Percentiles rank a stretch among this genome's conserved stretches.
phyloP scores from a whole-genome alignment of 257 asterid genomes.

The Solanum tarapatanum region DNA sequence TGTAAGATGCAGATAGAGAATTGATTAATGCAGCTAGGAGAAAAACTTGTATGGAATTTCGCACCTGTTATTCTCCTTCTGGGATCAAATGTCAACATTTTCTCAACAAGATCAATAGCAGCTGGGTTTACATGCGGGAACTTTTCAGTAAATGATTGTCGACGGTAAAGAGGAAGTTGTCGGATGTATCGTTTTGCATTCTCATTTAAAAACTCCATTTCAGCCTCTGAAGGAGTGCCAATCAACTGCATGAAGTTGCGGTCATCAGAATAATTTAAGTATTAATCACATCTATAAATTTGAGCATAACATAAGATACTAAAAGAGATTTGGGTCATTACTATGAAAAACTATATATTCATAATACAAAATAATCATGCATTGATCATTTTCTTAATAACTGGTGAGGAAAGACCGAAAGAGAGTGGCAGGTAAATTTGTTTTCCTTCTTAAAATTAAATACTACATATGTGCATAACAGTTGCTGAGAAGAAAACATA shows the following conservation, averaged over 20 bases:
- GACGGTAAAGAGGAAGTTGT: constrained; percentile 64
- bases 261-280: not conserved
- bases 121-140: constrained; percentile 85
- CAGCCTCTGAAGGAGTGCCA: constrained; percentile 92
- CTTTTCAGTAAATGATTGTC: constrained; percentile 75
- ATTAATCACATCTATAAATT: not conserved
- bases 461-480: not conserved
- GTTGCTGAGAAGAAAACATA: not conserved
- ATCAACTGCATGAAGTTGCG: constrained; percentile 45
- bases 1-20: not conserved
- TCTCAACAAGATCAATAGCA: constrained; percentile 87
- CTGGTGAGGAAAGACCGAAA: not conserved
- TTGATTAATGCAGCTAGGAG: not conserved
- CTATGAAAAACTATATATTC: not conserved
- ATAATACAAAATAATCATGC: not conserved
- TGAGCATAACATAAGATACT: not conserved
- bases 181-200: constrained; percentile 83
- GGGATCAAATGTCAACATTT: constrained; percentile 95
- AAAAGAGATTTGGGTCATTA: not conserved
- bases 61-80: constrained; percentile 81
- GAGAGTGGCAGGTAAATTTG: not conserved
- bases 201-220: constrained; percentile 74
- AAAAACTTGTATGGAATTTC: not conserved
- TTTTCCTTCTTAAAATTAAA: not conserved
- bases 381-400: not conserved